Evolutionary conservation across 2,329 filamentous ascomycete genomes (phyloP).

Genomic region (Botrytis galanthina): DNA sequence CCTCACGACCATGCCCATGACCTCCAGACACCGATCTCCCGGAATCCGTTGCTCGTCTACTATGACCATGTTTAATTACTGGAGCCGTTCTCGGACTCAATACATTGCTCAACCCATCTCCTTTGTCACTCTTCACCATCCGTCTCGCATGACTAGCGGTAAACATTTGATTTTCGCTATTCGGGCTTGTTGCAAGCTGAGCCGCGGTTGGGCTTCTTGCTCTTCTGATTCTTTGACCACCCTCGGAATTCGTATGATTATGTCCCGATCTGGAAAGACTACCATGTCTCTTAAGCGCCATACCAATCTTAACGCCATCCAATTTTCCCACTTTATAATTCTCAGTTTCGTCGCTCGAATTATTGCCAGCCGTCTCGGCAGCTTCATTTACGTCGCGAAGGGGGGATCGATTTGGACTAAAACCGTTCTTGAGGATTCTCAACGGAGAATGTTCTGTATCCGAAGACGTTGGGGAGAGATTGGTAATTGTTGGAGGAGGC

Average conservation of each 20-base stretch:
- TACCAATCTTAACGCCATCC: slow-evolving; percentile 37
- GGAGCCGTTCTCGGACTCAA: slow-evolving; percentile 60
- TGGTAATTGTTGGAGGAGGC: slow-evolving; percentile 54
- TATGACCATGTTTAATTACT: slow-evolving; percentile 49
- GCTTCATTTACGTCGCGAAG: slow-evolving; percentile 39
- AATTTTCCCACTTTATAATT: slow-evolving; percentile 33
- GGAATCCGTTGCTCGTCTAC: slow-evolving; percentile 36
- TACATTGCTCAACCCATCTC: slow-evolving; percentile 54
- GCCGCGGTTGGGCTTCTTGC: slow-evolving; percentile 44
- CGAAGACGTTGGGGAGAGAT: slow-evolving; percentile 51
- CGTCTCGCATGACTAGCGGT: slow-evolving; percentile 63
- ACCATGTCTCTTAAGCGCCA: slow-evolving; percentile 36
- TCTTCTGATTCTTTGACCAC: slow-evolving; percentile 29
- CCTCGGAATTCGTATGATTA: slow-evolving; percentile 29
- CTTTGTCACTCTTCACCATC: slow-evolving; percentile 62
- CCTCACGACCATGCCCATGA: slow-evolving; percentile 18
- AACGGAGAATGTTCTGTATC: slow-evolving; percentile 55
- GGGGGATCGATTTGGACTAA: slow-evolving; percentile 48
- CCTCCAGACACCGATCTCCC: slow-evolving; percentile 32
- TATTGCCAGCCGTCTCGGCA: slow-evolving; percentile 40
- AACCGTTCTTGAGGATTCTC: slow-evolving; percentile 50
- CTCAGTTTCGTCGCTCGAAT: slow-evolving; percentile 38
- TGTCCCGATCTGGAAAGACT: slow-evolving; percentile 33
- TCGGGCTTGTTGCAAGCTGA: slow-evolving; percentile 52
- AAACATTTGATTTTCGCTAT: slow-evolving; percentile 60